These are phyloP conservation scores for Cymbidium sinense DNA, from an alignment of 106 monocot genomes.

Conservation along the genomic window DNA sequence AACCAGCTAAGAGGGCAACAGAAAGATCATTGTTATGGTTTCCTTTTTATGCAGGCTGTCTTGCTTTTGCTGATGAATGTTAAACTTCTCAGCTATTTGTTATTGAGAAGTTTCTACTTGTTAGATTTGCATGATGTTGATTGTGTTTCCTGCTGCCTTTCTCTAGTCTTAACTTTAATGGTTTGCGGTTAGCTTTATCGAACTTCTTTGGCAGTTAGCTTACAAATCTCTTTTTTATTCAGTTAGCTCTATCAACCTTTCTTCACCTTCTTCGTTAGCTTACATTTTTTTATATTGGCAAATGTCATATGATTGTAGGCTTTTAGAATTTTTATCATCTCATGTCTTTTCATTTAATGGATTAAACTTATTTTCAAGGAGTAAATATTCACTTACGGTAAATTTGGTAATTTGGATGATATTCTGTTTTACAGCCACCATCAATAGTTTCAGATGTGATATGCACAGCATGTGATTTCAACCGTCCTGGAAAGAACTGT, in stretches of 20 bases:
- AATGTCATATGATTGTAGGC: neutral
- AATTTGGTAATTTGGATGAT: neutral
- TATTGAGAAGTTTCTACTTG: too few species aligned
- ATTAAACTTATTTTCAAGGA: neutral
- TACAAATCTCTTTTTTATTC: neutral
- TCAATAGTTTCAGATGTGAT: constrained; percentile 91
- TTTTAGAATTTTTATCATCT: neutral
- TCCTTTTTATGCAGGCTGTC: too few species aligned
- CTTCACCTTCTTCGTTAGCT: neutral
- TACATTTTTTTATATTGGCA: neutral
- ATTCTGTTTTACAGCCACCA: constrained; percentile 58
- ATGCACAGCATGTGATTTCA: constrained; percentile 98
- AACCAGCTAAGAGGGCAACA: neutral
- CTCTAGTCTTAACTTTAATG: neutral
- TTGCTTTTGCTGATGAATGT: too few species aligned
- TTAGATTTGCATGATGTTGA: neutral
- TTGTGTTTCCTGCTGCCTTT: neutral
- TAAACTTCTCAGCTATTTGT: too few species aligned
- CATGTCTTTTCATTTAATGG: neutral
- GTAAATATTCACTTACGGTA: neutral
- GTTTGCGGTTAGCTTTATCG: neutral
- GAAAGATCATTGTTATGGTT: too few species aligned
- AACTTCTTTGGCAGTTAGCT: neutral
- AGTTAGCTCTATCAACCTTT: neutral
- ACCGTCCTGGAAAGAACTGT: constrained; percentile 96